Conservation (phyloP, 495 filamentous ascomycete genomes). For the Penicillium robsamsonii region DNA sequence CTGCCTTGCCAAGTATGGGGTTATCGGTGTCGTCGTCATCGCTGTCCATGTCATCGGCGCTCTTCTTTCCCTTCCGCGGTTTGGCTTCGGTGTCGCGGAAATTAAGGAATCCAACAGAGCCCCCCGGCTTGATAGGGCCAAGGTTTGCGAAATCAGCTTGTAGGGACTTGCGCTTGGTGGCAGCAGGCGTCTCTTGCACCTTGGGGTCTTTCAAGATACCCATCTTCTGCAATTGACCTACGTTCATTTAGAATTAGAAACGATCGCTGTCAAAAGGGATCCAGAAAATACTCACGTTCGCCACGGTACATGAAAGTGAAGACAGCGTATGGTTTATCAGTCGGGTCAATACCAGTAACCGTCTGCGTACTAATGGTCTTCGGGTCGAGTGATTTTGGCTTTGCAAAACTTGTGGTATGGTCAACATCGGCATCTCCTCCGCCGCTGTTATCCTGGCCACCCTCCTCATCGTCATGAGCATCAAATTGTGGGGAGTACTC, state of each 20-base stretch:
- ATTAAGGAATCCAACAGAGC: constrained; percentile 83
- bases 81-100: constrained; percentile 73
- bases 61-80: constrained; percentile 49
- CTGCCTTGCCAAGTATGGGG: constrained; percentile 57
- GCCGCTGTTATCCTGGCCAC: constrained; percentile 40
- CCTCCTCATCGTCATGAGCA: constrained; percentile 90
- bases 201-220: constrained; percentile 70
- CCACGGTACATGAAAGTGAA: constrained; percentile 99
- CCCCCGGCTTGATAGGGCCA: constrained; percentile 76
- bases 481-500: constrained; percentile 99
- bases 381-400: constrained; percentile 94
- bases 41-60: constrained; percentile 59
- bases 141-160: constrained; percentile 81
- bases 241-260: constrained; percentile 25
- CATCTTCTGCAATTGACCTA: constrained; percentile 94
- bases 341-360: constrained; percentile 95
- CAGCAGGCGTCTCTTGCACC: constrained; percentile 52
- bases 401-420: constrained; percentile 97
- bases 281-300: constrained; percentile 65
- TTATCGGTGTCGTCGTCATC: constrained; percentile 60
- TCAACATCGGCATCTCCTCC: constrained; percentile 71
- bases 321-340: constrained; percentile 90
- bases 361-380: constrained; percentile 98
- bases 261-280: constrained; percentile 7
- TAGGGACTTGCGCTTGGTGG: constrained; percentile 68